A percentile compares a stretch with the other conserved stretches of the same genome.
These are phyloP conservation scores for Corchorus olitorius DNA, from an alignment of 345 rosid species.

Conservation along the genomic window DNA sequence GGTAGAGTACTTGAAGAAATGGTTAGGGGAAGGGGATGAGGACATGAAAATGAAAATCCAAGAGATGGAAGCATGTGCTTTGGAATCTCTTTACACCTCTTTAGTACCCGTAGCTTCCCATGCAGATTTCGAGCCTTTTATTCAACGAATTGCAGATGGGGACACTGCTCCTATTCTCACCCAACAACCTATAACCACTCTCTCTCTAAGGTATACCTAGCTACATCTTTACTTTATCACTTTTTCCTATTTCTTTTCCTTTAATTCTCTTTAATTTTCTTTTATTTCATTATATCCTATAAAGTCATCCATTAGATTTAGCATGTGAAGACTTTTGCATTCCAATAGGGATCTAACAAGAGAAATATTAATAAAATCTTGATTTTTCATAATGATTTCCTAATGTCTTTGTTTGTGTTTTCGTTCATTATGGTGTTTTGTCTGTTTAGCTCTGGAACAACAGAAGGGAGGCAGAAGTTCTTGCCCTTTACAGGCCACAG, in stretches of 20 bases:
- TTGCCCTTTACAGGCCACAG: slow-evolving; percentile 84
- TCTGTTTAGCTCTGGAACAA: slow-evolving; percentile 78
- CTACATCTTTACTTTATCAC: no score
- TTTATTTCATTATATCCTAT: not conserved
- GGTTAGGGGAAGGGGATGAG: slow-evolving; percentile 42
- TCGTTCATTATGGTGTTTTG: not conserved
- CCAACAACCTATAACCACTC: slow-evolving; percentile 60
- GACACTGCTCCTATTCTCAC: slow-evolving; percentile 76
- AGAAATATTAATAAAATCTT: not conserved
- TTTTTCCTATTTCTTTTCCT: not conserved
- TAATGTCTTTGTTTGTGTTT: not conserved
- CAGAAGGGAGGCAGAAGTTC: slow-evolving; percentile 85
- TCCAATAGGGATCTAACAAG: not conserved
- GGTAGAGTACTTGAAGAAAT: slow-evolving; percentile 65
- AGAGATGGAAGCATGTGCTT: slow-evolving; percentile 54
- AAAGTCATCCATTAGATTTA: slow-evolving; percentile 3
- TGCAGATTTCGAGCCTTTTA: slow-evolving; percentile 79
- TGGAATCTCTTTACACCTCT: slow-evolving; percentile 72
- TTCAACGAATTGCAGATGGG: slow-evolving; percentile 85
- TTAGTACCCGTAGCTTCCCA: slow-evolving; percentile 82
- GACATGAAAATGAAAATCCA: slow-evolving; percentile 35
- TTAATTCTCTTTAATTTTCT: not conserved
- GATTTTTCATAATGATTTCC: not conserved
- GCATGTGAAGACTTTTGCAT: not conserved
- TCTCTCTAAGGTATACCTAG: slow-evolving; percentile 74